These are phyloP conservation scores for Saturnispora halmiae DNA, from an alignment of 805 yeast genomes.

Conservation along the genomic window DNA sequence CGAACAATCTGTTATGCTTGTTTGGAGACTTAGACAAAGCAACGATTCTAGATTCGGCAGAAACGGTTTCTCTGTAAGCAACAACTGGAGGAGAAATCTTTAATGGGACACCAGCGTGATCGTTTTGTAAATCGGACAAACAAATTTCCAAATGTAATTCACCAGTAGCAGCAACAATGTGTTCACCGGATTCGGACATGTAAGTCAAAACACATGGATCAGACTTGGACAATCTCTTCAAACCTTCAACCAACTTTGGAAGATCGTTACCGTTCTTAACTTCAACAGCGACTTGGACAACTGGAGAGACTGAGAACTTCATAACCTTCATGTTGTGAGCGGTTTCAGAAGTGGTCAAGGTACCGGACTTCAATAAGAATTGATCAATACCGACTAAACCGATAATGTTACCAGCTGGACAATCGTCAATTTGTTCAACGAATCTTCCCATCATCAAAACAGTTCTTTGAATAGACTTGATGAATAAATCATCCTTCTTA, in stretches of 20 bases:
- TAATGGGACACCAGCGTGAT: conserved; percentile 99
- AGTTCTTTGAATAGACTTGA: conserved; percentile 97
- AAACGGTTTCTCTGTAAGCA: conserved; percentile 97
- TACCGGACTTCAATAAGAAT: conserved; percentile 98
- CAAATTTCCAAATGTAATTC: conserved; percentile 99
- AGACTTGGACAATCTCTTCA: conserved; percentile 98
- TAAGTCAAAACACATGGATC: conserved; percentile 94
- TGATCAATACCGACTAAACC: conserved; percentile 99
- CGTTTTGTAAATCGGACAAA: conserved; percentile 89
- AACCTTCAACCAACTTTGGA: conserved; percentile 99
- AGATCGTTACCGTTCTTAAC: conserved; percentile 99
- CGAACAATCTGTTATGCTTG: conserved; percentile 99
- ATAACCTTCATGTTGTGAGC: conserved; percentile 99
- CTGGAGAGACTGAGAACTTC: conserved; percentile 99
- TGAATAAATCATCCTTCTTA: conserved; percentile 93
- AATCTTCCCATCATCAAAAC: conserved; percentile 99
- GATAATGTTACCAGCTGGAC: conserved; percentile 99
- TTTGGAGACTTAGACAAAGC: conserved; percentile 99
- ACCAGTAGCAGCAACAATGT: conserved; percentile 99
- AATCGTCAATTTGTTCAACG: conserved; percentile 97
- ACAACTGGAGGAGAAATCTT: conserved; percentile 97
- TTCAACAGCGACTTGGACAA: conserved; percentile 98
- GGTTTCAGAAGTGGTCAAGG: conserved; percentile 91
- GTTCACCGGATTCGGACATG: conserved; percentile 96
- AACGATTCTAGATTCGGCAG: conserved; percentile 84